Evolutionary conservation across 169 alveolate species (phyloP).

Genomic region (Cryptosporidium muris): DNA sequence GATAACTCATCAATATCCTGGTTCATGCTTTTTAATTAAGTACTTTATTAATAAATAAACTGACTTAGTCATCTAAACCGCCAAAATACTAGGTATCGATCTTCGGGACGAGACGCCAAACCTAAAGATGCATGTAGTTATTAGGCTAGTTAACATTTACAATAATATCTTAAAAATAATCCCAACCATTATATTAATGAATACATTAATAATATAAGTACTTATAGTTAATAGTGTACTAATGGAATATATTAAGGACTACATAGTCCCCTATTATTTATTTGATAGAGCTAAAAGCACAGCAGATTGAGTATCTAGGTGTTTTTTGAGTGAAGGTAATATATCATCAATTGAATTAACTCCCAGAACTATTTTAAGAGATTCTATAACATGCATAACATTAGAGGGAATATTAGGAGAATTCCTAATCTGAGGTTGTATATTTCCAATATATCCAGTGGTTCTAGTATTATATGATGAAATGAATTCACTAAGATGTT

Average conservation of each 20-base stretch:
- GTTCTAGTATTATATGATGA: background rate
- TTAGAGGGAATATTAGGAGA: background rate
- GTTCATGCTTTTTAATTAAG: background rate
- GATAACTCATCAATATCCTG: constrained; percentile 52
- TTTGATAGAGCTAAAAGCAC: constrained; percentile 57
- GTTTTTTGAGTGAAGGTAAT: constrained; percentile 61
- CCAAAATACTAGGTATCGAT: too few species aligned
- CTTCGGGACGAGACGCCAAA: too few species aligned
- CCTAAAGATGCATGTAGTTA: too few species aligned
- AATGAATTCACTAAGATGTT: constrained; percentile 19
- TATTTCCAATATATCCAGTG: background rate
- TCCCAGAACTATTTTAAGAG: constrained; percentile 52
- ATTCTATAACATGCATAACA: constrained; percentile 23
- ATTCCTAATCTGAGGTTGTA: constrained; percentile 36
- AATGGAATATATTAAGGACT: too few species aligned
- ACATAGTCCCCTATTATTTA: background rate
- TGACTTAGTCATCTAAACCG: too few species aligned
- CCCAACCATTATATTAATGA: too few species aligned
- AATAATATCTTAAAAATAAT: too few species aligned
- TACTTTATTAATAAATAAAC: background rate
- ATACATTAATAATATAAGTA: too few species aligned
- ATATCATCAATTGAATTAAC: constrained; percentile 59
- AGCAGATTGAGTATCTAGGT: constrained; percentile 69
- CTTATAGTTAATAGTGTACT: too few species aligned
- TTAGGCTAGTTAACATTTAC: too few species aligned